Evolutionary conservation across 192 early-diverging fungal species (phyloP), one percentile per base, ranked within the genome.

Genomic region (Pilaira anomala): DNA sequence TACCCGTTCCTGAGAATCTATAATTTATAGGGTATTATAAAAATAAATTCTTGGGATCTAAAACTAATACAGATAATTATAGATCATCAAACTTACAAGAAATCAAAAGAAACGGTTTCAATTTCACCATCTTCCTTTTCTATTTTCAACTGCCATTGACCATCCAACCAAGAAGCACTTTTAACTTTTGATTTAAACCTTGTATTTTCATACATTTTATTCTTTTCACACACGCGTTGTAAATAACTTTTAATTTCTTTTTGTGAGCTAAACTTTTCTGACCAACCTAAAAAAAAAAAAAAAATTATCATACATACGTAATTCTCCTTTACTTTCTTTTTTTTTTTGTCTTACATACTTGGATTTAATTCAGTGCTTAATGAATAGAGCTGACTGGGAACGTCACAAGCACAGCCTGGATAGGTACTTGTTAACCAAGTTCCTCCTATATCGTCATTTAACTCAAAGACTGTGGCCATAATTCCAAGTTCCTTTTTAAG

Each of bases 361-460:
- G 69, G 75, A 29, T 78, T 79, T 36, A 65, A 54, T n/a, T 68
- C 74, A 51, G 76, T 76, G 16, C 67, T 67, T 14, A 68, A 67
- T 2, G 71, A 69, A 52, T 79, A 79, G 36, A 76, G 60, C 65
- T 76, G 74, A 13, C 64, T 57, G 22, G 60, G 59, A 18, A 79
- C 63, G 67, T 79, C 77, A 25, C 77, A 79, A 12, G 73, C 77
- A 30, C 67, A 72, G 1, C 77, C 77, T 3, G 73, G 73, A 45
- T 76, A 78, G 3, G 67, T 75, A 63, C 69, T 76, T 19, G 68
- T 56, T 40, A 61, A 69, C 82, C 82, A 84, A 14, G 80, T 81
- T 19, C 80, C 82, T 1, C 82, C 82, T 12, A 84, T 69, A 19
- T 78, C 78, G 3, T 62, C 56, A 39, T 62, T 61, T 25, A 66